A percentile compares a stretch with the other conserved stretches of the same genome.
phyloP scores from a whole-genome alignment of 164 flowering plant genomes.

The Vitis vinifera region DNA sequence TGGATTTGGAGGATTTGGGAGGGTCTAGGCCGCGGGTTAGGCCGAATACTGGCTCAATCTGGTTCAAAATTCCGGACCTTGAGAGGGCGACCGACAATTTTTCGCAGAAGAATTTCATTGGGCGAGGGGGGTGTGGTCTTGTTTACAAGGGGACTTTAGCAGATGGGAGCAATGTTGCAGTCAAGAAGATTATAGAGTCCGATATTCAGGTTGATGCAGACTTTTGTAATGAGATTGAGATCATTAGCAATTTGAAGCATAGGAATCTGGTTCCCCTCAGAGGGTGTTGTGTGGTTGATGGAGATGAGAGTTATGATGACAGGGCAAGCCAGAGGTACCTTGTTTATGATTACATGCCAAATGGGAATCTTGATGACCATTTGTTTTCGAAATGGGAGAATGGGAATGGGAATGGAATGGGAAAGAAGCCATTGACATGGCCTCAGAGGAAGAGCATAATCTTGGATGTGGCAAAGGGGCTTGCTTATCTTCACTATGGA shows the following conservation, averaged over 20 bases:
- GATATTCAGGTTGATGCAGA: conserved; percentile 61
- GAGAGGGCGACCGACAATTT: conserved; percentile 62
- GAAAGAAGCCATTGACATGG: conserved; percentile 49
- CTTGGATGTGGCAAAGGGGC: conserved; percentile 77
- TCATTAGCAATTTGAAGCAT: conserved; percentile 70
- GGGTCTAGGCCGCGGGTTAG: conserved; percentile 37
- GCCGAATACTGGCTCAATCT: conserved; percentile 59
- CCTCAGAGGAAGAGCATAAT: conserved; percentile 69
- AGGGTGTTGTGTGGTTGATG: conserved; percentile 60
- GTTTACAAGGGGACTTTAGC: conserved; percentile 64
- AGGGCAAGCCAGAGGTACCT: conserved; percentile 46
- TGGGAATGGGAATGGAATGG: not conserved
- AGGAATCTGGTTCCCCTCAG: conserved; percentile 65
- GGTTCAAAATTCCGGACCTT: conserved; percentile 64
- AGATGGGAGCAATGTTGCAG: conserved; percentile 64
- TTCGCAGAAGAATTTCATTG: conserved; percentile 60
- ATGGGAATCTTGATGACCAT: conserved; percentile 70
- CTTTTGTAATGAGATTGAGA: conserved; percentile 74
- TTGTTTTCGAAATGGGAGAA: conserved; percentile 30
- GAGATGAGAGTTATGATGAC: conserved; percentile 21
- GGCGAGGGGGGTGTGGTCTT: conserved; percentile 65
- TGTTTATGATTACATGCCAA: conserved; percentile 77
- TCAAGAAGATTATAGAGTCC: conserved; percentile 58
- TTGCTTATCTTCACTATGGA: conserved; percentile 80
- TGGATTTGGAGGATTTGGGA: conserved; percentile 28